Percentiles rank a stretch among this genome's conserved stretches.
Evolutionary conservation across 768 basidiomycete genomes (phyloP).

Genomic region (Amyloporia xantha): DNA sequence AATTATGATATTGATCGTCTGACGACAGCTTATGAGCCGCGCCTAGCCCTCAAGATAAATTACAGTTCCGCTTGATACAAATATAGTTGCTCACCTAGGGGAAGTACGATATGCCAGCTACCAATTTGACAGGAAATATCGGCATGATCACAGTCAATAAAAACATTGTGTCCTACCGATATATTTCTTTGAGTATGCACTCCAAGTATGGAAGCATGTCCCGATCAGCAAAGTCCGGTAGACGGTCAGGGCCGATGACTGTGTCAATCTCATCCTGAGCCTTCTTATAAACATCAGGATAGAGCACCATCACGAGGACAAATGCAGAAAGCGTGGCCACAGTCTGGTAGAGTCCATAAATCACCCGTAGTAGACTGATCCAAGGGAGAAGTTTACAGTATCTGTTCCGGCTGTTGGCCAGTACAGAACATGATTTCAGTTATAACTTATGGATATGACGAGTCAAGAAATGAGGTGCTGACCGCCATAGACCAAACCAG

Average conservation of each 20-base stretch:
- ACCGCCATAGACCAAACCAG: constrained; percentile 8
- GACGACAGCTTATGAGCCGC: background rate
- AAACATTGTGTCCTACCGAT: background rate
- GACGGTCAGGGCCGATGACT: constrained; percentile 29
- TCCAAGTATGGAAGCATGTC: constrained; percentile 31
- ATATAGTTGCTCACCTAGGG: too few species aligned
- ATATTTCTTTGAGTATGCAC: constrained; percentile 30
- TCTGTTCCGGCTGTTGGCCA: background rate
- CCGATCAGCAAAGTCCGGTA: constrained; percentile 31
- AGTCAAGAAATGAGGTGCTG: background rate
- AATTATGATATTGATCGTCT: background rate
- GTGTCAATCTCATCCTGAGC: constrained; percentile 35
- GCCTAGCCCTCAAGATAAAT: too few species aligned
- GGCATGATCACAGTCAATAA: background rate
- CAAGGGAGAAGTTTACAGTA: background rate
- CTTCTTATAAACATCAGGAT: constrained; percentile 29
- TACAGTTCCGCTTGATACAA: too few species aligned
- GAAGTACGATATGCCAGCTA: too few species aligned
- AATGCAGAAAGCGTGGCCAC: constrained; percentile 11
- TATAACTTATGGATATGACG: background rate
- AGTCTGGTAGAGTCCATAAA: background rate
- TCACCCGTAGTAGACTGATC: background rate
- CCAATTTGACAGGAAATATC: too few species aligned
- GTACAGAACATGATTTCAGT: background rate
- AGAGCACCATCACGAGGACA: constrained; percentile 30